Evolutionary conservation across 352 stramenopile genomes (phyloP), one percentile per base, ranked within the genome.

Genomic region (Globisporangium spiculum): DNA sequence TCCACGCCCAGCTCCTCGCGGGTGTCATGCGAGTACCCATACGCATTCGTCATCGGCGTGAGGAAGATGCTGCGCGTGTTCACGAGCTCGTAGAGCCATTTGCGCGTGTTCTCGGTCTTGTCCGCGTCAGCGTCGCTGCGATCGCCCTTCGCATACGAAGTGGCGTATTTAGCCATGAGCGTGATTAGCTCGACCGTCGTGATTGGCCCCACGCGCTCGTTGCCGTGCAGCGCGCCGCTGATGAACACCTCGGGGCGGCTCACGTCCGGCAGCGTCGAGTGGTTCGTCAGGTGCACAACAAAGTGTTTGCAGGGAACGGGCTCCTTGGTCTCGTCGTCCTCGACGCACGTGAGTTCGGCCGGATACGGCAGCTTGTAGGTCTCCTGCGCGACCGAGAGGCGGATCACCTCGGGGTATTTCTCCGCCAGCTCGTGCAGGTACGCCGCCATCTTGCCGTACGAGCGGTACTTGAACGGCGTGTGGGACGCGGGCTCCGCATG

Each of bases 201-300:
- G 27, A 91, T 86, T 26, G 97, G 96, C 2, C 94, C 96, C 0
- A 99, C 86, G 34, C 94, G 87, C 82, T 99, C 97, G 73, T 99
- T 91, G 63, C 97, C 97, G 70, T 99, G 97, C n/a, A 99, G 73
- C 50, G 92, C 91, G 69, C 97, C 97, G 67, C 90, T 98, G 71
- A 98, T 91, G 70, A 99, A 98, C 0, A 99, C 92, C 71, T 99
- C 91, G 7, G 97, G 97, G 27, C 97, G 79, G 22, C 79, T 73
- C 16, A 80, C 68, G 30, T 95, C 77, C n/a, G 75, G 67, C 8
- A 97, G 65, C 64, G 80, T 97, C 67, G 83, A 90, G 70, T 97
- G 84, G 71, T 97, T 94, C 26, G 90, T 97, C 65, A 98, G 69
- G 68, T 96, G 84, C 67, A 97, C 78, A 12, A 97, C 71, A 38